These are phyloP conservation scores for Sarcomyxa edulis DNA, from an alignment of 768 basidiomycete genomes.

Conservation along the genomic window DNA sequence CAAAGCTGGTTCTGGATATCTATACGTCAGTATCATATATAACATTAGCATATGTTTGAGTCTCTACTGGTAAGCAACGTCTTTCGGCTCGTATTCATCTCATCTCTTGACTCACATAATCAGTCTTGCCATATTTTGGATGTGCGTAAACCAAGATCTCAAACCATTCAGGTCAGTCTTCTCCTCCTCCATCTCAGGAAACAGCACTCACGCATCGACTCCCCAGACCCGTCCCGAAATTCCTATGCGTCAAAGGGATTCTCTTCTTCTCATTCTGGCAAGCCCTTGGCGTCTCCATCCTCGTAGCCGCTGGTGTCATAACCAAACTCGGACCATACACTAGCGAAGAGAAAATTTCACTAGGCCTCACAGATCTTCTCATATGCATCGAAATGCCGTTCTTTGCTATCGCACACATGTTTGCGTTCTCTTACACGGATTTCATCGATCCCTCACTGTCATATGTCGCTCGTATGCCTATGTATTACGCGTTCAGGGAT, in stretches of 20 bases:
- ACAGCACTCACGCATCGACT: constrained; percentile 1
- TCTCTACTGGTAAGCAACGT: constrained; percentile 55
- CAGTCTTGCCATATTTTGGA: constrained; percentile 89
- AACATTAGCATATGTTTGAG: constrained; percentile 76
- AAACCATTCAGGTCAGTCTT: constrained; percentile 80
- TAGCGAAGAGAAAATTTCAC: constrained; percentile 82
- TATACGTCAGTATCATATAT: constrained; percentile 85
- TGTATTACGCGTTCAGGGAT: constrained; percentile 83
- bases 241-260: constrained; percentile 97
- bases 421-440: constrained; percentile 88
- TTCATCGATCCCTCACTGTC: constrained; percentile 56
- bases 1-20: constrained; percentile 79
- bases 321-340: constrained; percentile 81
- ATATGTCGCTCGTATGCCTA: constrained; percentile 85
- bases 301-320: constrained; percentile 81
- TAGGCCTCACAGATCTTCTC: constrained; percentile 84
- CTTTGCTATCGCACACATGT: constrained; percentile 93
- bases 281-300: constrained; percentile 74
- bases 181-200: background rate
- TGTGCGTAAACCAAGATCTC: constrained; percentile 83
- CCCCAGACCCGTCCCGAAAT: constrained; percentile 86
- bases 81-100: background rate
- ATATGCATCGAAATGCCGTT: constrained; percentile 98
- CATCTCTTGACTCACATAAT: background rate
- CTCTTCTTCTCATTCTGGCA: constrained; percentile 99